Conservation (phyloP, 2,329 filamentous ascomycete genomes). For the Apiospora aurea region DNA sequence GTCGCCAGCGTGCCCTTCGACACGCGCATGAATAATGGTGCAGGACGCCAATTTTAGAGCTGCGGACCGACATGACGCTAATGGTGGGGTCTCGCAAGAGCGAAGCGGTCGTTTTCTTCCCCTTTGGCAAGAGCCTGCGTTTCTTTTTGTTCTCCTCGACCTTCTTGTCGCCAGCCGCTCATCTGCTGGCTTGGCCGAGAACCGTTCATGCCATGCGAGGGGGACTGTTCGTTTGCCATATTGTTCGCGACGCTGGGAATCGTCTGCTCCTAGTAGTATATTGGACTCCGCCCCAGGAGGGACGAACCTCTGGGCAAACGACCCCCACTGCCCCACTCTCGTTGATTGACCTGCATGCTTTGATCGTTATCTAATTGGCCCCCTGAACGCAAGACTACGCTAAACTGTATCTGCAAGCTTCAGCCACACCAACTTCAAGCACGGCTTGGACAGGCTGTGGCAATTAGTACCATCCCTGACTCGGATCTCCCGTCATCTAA, state of each 20-base stretch:
- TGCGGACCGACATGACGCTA: slow-evolving; percentile 29
- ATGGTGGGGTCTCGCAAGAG: slow-evolving; percentile 27
- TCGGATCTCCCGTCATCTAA: neutral
- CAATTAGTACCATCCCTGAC: neutral
- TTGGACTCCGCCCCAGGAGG: neutral
- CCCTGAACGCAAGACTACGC: neutral
- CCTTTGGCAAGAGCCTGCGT: neutral
- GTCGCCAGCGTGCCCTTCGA: slow-evolving; percentile 19
- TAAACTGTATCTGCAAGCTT: slow-evolving; percentile 19
- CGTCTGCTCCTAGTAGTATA: neutral
- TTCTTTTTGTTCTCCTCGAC: neutral
- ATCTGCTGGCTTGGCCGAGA: neutral
- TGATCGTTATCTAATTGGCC: slow-evolving; percentile 3
- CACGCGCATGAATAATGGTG: slow-evolving; percentile 34
- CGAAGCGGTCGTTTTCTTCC: neutral
- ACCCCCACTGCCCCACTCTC: neutral
- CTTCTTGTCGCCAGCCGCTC: neutral
- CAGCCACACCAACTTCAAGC: slow-evolving; percentile 7
- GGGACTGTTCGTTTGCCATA: slow-evolving; percentile 2
- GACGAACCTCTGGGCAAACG: neutral
- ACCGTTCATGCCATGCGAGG: neutral
- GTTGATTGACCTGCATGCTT: neutral
- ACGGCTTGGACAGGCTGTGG: neutral
- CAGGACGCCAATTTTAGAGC: slow-evolving; percentile 36
- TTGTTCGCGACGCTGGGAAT: neutral